Percentiles rank a stretch among this genome's conserved stretches.
These are phyloP conservation scores for Aspergillus viridinutans DNA, from an alignment of 2,329 filamentous ascomycete genomes.

Conservation along the genomic window DNA sequence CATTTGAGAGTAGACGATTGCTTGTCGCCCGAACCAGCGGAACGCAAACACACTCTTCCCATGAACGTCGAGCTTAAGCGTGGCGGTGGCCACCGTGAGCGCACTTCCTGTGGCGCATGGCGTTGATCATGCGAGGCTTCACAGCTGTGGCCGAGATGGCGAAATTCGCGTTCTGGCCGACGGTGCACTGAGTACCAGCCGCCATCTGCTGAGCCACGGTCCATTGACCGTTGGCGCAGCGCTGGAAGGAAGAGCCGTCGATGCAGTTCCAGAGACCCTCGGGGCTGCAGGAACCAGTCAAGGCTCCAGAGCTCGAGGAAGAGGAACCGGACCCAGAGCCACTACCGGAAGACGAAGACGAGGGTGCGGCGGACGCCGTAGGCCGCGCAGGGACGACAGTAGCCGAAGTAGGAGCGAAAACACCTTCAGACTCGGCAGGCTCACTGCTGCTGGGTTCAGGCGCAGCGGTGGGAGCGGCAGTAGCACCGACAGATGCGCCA, in stretches of 20 bases:
- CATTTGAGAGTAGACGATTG: not conserved
- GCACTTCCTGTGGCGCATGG: constrained; percentile 28
- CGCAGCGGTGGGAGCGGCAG: constrained; percentile 10
- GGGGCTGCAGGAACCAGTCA: constrained; percentile 45
- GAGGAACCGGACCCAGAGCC: constrained; percentile 9
- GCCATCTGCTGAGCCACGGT: constrained; percentile 48
- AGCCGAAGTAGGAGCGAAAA: constrained; percentile 16
- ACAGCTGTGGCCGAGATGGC: constrained; percentile 16
- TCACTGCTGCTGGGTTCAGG: not conserved
- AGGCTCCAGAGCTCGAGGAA: constrained; percentile 26
- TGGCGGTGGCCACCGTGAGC: constrained; percentile 17
- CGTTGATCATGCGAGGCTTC: constrained; percentile 24
- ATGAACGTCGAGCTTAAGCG: constrained; percentile 9
- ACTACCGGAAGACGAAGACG: constrained; percentile 3
- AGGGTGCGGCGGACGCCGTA: constrained; percentile 9
- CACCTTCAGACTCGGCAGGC: constrained; percentile 1
- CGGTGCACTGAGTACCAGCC: constrained; percentile 50
- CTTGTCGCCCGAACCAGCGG: constrained; percentile 13
- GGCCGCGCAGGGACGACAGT: constrained; percentile 11
- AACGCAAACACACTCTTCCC: not conserved
- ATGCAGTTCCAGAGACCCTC: constrained; percentile 61
- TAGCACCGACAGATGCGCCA: constrained; percentile 6
- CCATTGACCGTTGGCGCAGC: constrained; percentile 59
- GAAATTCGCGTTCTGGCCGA: constrained; percentile 31
- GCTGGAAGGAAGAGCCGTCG: constrained; percentile 55